Evolutionary conservation across 352 stramenopile genomes (phyloP).

Genomic region (Thalassiosira livingstoniorum): DNA sequence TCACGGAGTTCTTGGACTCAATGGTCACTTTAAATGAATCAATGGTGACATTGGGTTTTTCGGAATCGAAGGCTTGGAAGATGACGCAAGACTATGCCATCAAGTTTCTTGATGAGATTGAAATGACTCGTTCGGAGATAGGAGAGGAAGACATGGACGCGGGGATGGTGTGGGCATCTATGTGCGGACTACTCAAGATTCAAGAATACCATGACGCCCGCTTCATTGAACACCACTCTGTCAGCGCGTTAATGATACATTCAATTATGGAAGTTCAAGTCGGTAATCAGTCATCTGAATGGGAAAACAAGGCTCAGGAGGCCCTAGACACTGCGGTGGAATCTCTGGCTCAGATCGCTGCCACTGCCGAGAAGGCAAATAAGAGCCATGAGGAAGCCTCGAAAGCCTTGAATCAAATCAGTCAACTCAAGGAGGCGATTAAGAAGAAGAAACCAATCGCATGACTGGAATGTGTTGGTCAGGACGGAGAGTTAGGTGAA

Average conservation of each 20-base stretch:
- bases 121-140: neutral
- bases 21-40: neutral
- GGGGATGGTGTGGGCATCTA: neutral
- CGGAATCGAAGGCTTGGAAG: neutral
- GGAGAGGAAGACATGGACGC: neutral
- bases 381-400: neutral
- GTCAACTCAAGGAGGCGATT: neutral
- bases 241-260: neutral
- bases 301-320: neutral
- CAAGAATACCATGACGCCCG: neutral
- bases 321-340: neutral
- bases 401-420: neutral
- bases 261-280: neutral
- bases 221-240: neutral
- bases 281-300: neutral
- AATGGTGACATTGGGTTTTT: neutral
- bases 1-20: neutral
- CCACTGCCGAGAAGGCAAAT: neutral
- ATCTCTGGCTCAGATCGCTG: neutral
- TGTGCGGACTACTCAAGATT: neutral
- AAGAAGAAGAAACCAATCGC: neutral
- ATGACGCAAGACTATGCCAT: neutral
- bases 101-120: neutral
- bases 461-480: neutral
- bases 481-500: neutral